Base-by-base conservation (phyloP, 2,329 filamentous ascomycete species). In the Paecilomyces dactylethromorphus region DNA sequence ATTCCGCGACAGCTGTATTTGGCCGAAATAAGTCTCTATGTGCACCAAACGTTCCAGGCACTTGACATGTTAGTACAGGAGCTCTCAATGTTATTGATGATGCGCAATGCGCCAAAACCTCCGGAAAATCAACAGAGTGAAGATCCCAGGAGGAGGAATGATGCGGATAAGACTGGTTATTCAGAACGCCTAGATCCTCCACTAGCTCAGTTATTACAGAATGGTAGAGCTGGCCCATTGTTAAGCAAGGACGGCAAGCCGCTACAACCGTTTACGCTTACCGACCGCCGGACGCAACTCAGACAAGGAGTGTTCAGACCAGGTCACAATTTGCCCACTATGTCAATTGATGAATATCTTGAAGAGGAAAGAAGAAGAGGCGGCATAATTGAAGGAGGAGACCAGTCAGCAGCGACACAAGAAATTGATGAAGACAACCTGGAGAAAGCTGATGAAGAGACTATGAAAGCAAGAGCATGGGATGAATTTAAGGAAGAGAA, bases 301-400 rank as follows among this genome's bases (percentile, higher is more conserved):
- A 84, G 87, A 60, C 82, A 87, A 59, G 89, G 89, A 2, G 93
- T 99, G 0, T 99, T 99, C 75, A 84, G 90, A 58, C 86, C 91
- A 0, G 91, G 94, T 7, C 94, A 99, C 72, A 97, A 91, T 75
- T 78, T 99, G 59, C 94, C 94, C 0, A 97, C 94, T 2, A 97
- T 99, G 94, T 90, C 86, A 1, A 97, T 99, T 62, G 94, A 99
- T 66, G 94, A 99, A 77, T 99, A 97, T 70, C 80, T 99, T 15
- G 94, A 95, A 56, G 93, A 97, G 74, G 94, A 97, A 78, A 84
- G 84, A 69, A 83, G 84, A 64, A 81, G 90, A 62, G 94, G 94
- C 15, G 91, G 91, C 21, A 92, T 99, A 59, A 90, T 97, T 58
- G 89, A 97, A 70, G 94, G 92, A 31, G 92, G 92, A 18, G 89